Base-by-base conservation (phyloP, 1,284 basidiomycete genomes). In the Boletellus deceptivus region DNA sequence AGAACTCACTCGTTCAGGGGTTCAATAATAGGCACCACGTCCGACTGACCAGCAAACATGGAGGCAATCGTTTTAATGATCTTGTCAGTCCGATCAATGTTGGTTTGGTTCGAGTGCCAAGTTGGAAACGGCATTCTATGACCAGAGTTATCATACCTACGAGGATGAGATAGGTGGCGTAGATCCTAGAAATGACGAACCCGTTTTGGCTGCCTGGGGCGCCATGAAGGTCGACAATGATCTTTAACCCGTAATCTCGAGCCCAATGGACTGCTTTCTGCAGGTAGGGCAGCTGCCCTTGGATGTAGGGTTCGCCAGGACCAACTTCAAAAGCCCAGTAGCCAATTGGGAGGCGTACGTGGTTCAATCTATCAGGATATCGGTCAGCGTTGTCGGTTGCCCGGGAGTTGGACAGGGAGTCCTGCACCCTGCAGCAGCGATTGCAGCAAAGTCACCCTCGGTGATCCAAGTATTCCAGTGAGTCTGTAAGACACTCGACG, bases 311-410 rank as follows among this genome's bases (percentile, higher is more conserved):
- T 62, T 96, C 92, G 9, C 86, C 91, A 4, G 73, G 73, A 16
- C 79, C 79, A 20, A 90, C 82, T 48, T 94, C 89, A 59, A 91
- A 93, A 1, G 93, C 93, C 94, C 94, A 97, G 68, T 87, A 93
- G 20, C 91, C 91, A 55, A 97, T 89, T 3, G 93, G 93, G 36
- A 97, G 72, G 35, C 93, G 83, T 54, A 93, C 88, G 67, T 92
- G 90, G 66, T 92, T 92, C 47, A 92, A 72, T 9, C 86, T 89
- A 57, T 18, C 38, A 51, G 17, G 18, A 35, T 41, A 40, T 38
- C 6, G 43, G 45, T 35, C 10, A 53, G 13, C 36, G 40, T 24
- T 5, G 7, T 41, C 4, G 20, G 29, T 31, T 31, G 11, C 29
- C 31, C 10, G 13, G 5, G 29, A 43, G 13, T 5, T n/a, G 16